Percentiles rank a stretch among this genome's conserved stretches.
phyloP scores from a whole-genome alignment of 192 early-diverging fungal genomes.

The Coemansia sp. region DNA sequence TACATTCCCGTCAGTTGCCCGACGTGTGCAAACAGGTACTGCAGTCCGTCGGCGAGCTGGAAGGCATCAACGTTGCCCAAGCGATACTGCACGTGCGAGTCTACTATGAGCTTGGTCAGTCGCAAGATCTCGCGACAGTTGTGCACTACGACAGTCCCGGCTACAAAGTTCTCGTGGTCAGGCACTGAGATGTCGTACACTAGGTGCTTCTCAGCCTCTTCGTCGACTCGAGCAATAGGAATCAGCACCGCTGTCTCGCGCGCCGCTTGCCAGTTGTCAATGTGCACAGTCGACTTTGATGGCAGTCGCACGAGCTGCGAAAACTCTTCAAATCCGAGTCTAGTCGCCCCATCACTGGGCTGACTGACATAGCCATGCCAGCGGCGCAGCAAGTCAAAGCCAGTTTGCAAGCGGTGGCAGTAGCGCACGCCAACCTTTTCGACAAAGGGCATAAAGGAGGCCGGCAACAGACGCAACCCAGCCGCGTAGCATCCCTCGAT shows the following conservation, averaged over 20 bases:
- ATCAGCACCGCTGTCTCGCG: conserved; percentile 28
- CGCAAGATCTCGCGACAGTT: conserved; percentile 91
- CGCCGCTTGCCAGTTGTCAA: neutral
- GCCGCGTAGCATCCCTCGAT: neutral
- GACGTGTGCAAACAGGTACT: conserved; percentile 98
- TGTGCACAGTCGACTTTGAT: neutral
- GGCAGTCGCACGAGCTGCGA: conserved; percentile 10
- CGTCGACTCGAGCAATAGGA: conserved; percentile 12
- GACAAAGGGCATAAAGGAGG: conserved; percentile 21
- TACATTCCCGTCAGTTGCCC: conserved; percentile 99
- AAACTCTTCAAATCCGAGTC: conserved; percentile 18
- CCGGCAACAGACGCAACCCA: conserved; percentile 7
- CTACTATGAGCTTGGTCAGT: conserved; percentile 94
- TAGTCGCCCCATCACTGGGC: neutral
- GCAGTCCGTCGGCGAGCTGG: conserved; percentile 97
- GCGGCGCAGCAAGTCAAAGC: conserved; percentile 29
- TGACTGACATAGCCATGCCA: conserved; percentile 25
- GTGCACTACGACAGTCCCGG: conserved; percentile 48
- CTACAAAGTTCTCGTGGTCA: conserved; percentile 54
- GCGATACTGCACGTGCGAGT: conserved; percentile 97
- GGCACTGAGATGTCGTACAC: conserved; percentile 57
- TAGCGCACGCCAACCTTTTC: conserved; percentile 47
- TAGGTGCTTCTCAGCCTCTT: conserved; percentile 9
- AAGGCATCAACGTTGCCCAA: conserved; percentile 98
- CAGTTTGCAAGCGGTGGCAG: conserved; percentile 9